Percentiles rank a stretch among this genome's conserved stretches.
Evolutionary conservation across 1,139 yeast species (phyloP).

Genomic region (Ashbya aceris): DNA sequence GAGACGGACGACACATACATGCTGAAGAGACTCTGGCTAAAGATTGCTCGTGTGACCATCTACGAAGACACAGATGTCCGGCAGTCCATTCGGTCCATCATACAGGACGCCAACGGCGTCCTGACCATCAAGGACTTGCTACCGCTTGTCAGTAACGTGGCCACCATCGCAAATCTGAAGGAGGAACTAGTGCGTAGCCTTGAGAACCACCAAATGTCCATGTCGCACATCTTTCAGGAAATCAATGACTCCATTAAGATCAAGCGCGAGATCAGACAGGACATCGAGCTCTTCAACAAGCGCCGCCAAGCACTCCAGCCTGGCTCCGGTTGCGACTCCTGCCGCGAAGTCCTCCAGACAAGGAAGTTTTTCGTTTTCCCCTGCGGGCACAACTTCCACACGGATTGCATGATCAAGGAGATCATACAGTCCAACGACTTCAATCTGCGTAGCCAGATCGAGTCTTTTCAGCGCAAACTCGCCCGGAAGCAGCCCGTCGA

Average conservation of each 20-base stretch:
- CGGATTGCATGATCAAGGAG: slow-evolving; percentile 65
- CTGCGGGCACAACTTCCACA: slow-evolving; percentile 84
- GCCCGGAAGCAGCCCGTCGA: slow-evolving; percentile 21
- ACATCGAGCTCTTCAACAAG: slow-evolving; percentile 43
- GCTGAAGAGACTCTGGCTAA: slow-evolving; percentile 61
- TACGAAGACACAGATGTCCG: slow-evolving; percentile 23
- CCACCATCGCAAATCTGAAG: slow-evolving; percentile 73
- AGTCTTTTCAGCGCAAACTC: slow-evolving; percentile 42
- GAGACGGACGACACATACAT: slow-evolving; percentile 33
- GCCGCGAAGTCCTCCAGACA: slow-evolving; percentile 57
- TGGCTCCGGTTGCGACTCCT: slow-evolving; percentile 72
- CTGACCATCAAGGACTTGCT: slow-evolving; percentile 72
- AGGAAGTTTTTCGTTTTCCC: slow-evolving; percentile 79
- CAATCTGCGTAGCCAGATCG: slow-evolving; percentile 52
- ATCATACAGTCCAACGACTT: slow-evolving; percentile 60
- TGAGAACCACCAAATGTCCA: slow-evolving; percentile 59
- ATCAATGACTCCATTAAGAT: slow-evolving; percentile 68
- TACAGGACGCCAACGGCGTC: slow-evolving; percentile 43
- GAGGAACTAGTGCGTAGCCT: slow-evolving; percentile 73
- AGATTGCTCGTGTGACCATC: slow-evolving; percentile 49
- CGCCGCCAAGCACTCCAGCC: slow-evolving; percentile 61
- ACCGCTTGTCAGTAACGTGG: slow-evolving; percentile 76
- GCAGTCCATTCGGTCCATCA: slow-evolving; percentile 31
- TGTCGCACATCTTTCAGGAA: slow-evolving; percentile 56
- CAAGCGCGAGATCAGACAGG: slow-evolving; percentile 51